Base-by-base conservation (phyloP, 257 asterid genomes). In the Solanum arcanum region DNA sequence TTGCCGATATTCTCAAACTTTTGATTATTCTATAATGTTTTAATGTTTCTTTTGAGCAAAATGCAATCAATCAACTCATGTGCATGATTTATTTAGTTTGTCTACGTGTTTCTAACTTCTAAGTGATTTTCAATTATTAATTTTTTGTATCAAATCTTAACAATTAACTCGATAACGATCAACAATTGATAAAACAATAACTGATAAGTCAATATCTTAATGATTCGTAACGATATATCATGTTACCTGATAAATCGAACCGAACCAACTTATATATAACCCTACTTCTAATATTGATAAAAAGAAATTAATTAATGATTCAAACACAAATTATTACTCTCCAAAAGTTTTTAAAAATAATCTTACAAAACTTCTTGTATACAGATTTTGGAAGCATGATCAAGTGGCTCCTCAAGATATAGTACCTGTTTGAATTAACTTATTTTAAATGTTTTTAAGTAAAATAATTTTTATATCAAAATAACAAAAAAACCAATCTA, bases 371-470 rank as follows among this genome's bases (percentile, higher is more conserved):
- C 6, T 9, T 5, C 3, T 12, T 23, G 7, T 23, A 23, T 10
- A 10, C 15, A n/a, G 3, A 23, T 60, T 23, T 10, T 60, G 69
- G 3, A 62, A 23, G 15, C 23, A 23, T 11, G 31, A n/a, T 3
- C 23, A 52, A 1, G 2, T 52, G 23, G 10, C 62, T 52, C 62
- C 62, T 16, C 23, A 16, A 52, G 62, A 52, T 52, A 16, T 16
- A 35, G 39, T 35, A 0, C 0, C 39, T 7, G 7, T 5, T 35
- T 35, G 39, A 0, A 35, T 35, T 35, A 35, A 35, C 7, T 35
- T 35, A 35, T 35, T 35, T 35, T 35, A 35, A 0, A 0, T 6
- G 0, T 6, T 35, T 5, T 35, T 6, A 37, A 37, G 0, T 1
- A 35, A 35, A 35, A 35, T 35, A 33, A 1, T 35, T 33, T 35